Percentiles rank a stretch among this genome's conserved stretches.
Evolutionary conservation across 108 stramenopile genomes (phyloP).

Genomic region (Pseudonitzschia delicatissima): DNA sequence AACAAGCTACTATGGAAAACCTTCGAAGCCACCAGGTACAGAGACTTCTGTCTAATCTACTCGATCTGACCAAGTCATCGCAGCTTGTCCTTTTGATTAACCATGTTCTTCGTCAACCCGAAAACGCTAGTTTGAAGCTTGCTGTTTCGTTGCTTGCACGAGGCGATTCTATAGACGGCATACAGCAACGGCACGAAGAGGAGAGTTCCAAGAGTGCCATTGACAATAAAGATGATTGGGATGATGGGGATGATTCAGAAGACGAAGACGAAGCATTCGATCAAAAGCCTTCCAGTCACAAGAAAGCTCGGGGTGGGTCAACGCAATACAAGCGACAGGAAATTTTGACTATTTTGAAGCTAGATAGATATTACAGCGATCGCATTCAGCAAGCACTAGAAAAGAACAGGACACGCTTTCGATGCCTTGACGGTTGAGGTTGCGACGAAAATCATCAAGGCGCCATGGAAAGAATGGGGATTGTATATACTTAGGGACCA

Average conservation of each 20-base stretch:
- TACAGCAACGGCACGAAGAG: background rate
- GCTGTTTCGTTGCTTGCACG: conserved; percentile 18
- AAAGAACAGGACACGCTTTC: conserved; percentile 23
- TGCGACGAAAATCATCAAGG: conserved; percentile 17
- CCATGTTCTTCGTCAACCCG: conserved; percentile 10
- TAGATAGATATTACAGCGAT: conserved; percentile 58
- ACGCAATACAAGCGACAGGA: conserved; percentile 46
- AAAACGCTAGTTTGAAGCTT: conserved; percentile 7
- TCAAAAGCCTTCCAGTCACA: conserved; percentile 16
- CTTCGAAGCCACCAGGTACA: conserved; percentile 8
- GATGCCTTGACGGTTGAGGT: conserved; percentile 15
- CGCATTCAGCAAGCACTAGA: conserved; percentile 19
- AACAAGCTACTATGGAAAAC: conserved; percentile 15
- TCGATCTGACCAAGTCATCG: conserved; percentile 7
- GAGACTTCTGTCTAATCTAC: conserved; percentile 14
- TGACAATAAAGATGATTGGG: conserved; percentile 25
- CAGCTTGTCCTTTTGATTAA: conserved; percentile 13
- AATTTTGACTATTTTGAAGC: conserved; percentile 54
- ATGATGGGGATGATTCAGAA: conserved; percentile 50
- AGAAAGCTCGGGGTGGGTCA: conserved; percentile 13
- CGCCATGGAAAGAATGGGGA: conserved; percentile 32
- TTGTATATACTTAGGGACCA: conserved; percentile 20
- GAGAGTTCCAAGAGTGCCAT: background rate
- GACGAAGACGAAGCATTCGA: conserved; percentile 36
- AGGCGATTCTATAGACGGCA: conserved; percentile 23